phyloP scores from a whole-genome alignment of 495 filamentous ascomycete species.

The Wilcoxina mikolae region DNA sequence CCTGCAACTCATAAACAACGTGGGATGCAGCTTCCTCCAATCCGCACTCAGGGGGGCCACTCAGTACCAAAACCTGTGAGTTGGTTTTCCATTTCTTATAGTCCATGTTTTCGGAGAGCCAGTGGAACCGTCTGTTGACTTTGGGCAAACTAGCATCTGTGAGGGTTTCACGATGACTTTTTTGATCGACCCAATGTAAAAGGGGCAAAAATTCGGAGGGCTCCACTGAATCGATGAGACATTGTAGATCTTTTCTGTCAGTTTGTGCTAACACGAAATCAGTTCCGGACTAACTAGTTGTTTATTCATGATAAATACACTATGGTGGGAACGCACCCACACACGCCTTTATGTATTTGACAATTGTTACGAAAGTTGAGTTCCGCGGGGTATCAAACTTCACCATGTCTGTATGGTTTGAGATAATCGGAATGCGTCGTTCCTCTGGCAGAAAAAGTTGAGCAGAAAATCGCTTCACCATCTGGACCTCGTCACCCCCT shows the following conservation, averaged over 20 bases:
- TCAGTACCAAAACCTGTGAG: background rate
- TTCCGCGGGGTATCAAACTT: slow-evolving; percentile 15
- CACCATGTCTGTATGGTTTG: slow-evolving; percentile 23
- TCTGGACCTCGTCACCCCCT: slow-evolving; percentile 12
- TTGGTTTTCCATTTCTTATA: background rate
- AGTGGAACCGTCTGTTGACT: background rate
- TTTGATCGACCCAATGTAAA: no score
- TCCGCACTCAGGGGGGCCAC: background rate
- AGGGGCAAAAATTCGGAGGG: background rate
- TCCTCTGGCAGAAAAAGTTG: slow-evolving; percentile 16
- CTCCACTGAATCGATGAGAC: background rate
- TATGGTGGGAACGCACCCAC: no score
- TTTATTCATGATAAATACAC: no score
- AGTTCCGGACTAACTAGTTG: no score
- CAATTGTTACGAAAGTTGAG: slow-evolving; percentile 5
- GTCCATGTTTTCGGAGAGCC: slow-evolving; percentile 1
- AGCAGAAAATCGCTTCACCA: slow-evolving; percentile 18
- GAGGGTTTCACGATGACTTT: background rate
- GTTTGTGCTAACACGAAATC: background rate
- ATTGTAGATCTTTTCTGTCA: background rate
- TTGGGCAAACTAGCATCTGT: background rate
- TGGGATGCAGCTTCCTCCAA: background rate
- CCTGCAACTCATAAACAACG: background rate
- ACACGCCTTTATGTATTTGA: background rate
- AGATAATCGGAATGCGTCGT: slow-evolving; percentile 12